These are phyloP conservation scores for Saturnispora serradocipensis DNA, from an alignment of 805 yeast species.

Conservation along the genomic window DNA sequence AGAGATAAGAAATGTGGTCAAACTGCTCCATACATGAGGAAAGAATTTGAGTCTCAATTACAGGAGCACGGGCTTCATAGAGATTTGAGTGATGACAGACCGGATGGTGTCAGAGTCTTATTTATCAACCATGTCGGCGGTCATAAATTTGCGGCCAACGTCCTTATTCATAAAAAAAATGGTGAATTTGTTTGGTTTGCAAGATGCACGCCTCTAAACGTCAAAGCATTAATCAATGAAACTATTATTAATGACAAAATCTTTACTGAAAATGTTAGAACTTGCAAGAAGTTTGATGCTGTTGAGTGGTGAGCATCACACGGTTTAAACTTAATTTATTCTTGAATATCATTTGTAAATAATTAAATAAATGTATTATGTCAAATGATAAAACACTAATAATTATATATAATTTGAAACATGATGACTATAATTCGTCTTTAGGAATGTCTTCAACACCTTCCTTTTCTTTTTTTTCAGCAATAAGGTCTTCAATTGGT, in stretches of 20 bases:
- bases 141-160: slow-evolving; percentile 89
- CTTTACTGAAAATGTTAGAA: slow-evolving; percentile 61
- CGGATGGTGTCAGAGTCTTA: slow-evolving; percentile 63
- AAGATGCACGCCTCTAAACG: slow-evolving; percentile 69
- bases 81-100: slow-evolving; percentile 66
- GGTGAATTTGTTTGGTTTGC: slow-evolving; percentile 88
- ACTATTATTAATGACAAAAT: slow-evolving; percentile 62
- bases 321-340: neutral
- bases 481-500: slow-evolving; percentile 13
- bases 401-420: neutral
- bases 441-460: slow-evolving; percentile 1
- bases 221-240: slow-evolving; percentile 64
- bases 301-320: slow-evolving; percentile 38
- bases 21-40: slow-evolving; percentile 85
- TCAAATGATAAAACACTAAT: neutral
- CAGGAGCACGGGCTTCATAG: slow-evolving; percentile 65
- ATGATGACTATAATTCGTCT: slow-evolving; percentile 11
- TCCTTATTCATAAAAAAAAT: slow-evolving; percentile 58
- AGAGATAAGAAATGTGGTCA: slow-evolving; percentile 91
- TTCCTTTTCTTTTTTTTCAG: slow-evolving; percentile 2
- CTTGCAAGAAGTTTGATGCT: slow-evolving; percentile 43
- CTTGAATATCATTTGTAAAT: neutral
- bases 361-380: neutral
- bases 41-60: slow-evolving; percentile 63
- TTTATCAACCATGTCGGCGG: slow-evolving; percentile 90